phyloP scores from a whole-genome alignment of 495 filamentous ascomycete genomes.

The Terfezia claveryi region DNA sequence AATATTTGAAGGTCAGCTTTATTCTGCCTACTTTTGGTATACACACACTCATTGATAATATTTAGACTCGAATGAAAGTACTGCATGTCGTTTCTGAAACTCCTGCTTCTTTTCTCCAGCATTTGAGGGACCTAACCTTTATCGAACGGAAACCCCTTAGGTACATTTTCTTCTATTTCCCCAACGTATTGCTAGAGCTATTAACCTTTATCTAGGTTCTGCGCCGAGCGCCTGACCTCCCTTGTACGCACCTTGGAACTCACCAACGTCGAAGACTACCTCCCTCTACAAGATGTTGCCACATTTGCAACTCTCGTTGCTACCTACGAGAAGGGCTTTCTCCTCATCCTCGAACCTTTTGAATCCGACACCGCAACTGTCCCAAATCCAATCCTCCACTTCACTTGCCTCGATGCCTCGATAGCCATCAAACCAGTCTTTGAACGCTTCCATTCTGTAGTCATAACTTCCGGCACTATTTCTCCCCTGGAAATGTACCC shows the following conservation, averaged over 20 bases:
- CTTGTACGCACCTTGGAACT: conserved; percentile 90
- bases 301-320: conserved; percentile 95
- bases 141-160: conserved; percentile 92
- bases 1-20: conserved; percentile 57
- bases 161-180: conserved; percentile 1
- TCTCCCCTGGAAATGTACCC: conserved; percentile 98
- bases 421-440: conserved; percentile 98
- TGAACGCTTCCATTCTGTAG: conserved; percentile 89
- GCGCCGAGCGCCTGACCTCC: conserved; percentile 82
- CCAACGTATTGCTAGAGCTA: neutral
- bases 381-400: conserved; percentile 85
- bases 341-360: conserved; percentile 86
- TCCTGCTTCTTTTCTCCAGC: conserved; percentile 75
- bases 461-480: conserved; percentile 95
- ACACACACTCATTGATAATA: conserved; percentile 1
- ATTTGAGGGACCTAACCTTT: conserved; percentile 85
- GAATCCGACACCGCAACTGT: conserved; percentile 91
- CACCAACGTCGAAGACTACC: conserved; percentile 93
- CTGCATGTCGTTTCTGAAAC: conserved; percentile 93
- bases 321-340: conserved; percentile 93
- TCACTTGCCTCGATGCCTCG: conserved; percentile 89
- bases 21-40: neutral
- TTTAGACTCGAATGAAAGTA: conserved; percentile 84
- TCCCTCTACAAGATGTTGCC: conserved; percentile 89
- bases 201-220: conserved; percentile 34